Conservation (phyloP, 2,329 filamentous ascomycete species). For the Aspergillus glaucus region DNA sequence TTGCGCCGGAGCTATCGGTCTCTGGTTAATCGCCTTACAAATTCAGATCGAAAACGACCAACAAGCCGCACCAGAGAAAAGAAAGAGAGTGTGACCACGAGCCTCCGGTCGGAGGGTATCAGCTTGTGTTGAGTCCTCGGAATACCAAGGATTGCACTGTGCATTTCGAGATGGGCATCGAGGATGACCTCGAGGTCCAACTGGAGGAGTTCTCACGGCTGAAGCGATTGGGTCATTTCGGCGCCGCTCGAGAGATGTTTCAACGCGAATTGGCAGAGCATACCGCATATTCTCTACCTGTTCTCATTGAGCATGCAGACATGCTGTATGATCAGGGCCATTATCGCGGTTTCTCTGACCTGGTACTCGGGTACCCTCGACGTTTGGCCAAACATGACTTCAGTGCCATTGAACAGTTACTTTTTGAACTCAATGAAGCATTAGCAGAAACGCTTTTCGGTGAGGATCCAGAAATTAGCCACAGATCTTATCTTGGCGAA, state of each 20-base stretch:
- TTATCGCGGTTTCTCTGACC: not conserved
- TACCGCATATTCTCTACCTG: constrained; percentile 1
- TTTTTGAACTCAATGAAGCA: not conserved
- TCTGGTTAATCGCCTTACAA: not conserved
- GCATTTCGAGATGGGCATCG: constrained; percentile 5
- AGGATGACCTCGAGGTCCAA: constrained; percentile 5
- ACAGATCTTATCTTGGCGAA: not conserved
- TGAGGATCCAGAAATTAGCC: not conserved
- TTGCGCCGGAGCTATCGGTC: not conserved
- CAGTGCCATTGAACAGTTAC: not conserved
- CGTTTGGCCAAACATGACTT: not conserved
- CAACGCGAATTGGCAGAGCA: constrained; percentile 3
- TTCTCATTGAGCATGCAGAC: constrained; percentile 9
- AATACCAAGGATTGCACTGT: constrained; percentile 3
- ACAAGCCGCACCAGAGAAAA: not conserved
- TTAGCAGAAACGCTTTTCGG: not conserved
- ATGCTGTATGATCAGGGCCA: constrained; percentile 8
- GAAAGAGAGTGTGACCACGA: not conserved
- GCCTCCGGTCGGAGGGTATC: not conserved
- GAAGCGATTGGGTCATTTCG: constrained; percentile 11
- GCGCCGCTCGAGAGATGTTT: constrained; percentile 9
- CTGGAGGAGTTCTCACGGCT: constrained; percentile 13
- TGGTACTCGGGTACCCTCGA: not conserved
- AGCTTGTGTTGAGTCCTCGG: not conserved
- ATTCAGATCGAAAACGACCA: not conserved